Percentiles rank a stretch among this genome's conserved stretches.
These are phyloP conservation scores for Talaromyces sp. DNA, from an alignment of 2,329 filamentous ascomycete species.

Conservation along the genomic window DNA sequence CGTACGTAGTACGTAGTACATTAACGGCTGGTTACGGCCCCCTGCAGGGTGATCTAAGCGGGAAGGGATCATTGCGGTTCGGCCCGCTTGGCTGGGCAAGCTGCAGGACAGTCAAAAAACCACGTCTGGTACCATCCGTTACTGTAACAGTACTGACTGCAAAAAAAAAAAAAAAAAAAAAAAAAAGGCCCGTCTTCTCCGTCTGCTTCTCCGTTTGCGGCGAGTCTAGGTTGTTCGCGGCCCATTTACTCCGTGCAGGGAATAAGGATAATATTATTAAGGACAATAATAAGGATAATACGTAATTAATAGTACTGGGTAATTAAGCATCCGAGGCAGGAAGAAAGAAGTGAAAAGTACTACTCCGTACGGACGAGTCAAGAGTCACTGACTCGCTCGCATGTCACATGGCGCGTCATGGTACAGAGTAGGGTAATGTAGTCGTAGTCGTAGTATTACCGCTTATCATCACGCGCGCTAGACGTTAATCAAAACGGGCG, in stretches of 20 bases:
- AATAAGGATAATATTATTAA: too few species aligned
- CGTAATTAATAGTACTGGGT: neutral
- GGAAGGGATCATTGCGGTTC: conserved; percentile 6
- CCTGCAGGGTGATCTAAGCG: neutral
- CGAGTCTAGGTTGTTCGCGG: neutral
- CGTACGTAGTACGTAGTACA: neutral
- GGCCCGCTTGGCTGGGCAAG: conserved; percentile 11
- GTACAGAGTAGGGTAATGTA: neutral
- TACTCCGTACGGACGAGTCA: neutral
- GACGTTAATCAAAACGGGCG: neutral
- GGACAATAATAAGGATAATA: too few species aligned
- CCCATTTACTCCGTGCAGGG: neutral
- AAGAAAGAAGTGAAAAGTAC: too few species aligned
- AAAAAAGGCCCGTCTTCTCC: neutral
- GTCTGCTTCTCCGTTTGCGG: neutral
- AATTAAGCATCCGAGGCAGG: too few species aligned
- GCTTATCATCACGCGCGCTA: neutral
- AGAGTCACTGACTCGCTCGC: neutral
- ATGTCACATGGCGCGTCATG: neutral
- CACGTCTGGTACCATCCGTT: neutral
- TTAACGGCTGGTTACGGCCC: neutral
- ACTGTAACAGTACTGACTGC: neutral
- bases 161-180: neutral
- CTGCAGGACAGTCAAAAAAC: neutral
- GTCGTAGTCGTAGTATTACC: neutral